These are phyloP conservation scores for Paramecium caudatum DNA, from an alignment of 73 alveolate genomes.

Conservation along the genomic window DNA sequence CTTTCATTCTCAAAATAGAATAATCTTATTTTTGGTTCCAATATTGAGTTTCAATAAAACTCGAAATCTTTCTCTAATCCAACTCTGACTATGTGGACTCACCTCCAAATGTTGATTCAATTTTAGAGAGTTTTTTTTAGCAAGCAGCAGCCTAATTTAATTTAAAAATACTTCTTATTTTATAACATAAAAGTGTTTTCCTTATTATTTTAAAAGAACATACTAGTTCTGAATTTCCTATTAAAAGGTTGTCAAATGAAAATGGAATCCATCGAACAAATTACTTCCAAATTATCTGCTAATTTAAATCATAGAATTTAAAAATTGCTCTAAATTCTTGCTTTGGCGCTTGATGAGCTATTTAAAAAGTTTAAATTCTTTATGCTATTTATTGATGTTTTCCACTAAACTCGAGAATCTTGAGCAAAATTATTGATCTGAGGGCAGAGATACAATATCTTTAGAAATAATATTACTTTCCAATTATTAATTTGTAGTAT, in stretches of 20 bases:
- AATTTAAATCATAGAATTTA: neutral
- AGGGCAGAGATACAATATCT: no score
- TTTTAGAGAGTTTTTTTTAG: neutral
- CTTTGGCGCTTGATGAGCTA: neutral
- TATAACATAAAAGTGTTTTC: neutral
- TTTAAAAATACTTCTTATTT: neutral
- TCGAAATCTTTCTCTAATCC: no score
- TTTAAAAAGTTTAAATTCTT: neutral
- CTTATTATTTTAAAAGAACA: neutral
- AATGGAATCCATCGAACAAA: constrained; percentile 35
- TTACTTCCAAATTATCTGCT: neutral
- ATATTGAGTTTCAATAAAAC: no score
- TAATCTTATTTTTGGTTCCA: neutral
- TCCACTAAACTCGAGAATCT: no score
- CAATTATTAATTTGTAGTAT: no score
- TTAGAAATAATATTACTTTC: no score
- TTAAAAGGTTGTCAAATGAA: neutral
- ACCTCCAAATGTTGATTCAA: neutral
- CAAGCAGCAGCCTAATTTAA: constrained; percentile 3
- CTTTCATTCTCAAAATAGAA: neutral
- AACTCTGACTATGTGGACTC: no score
- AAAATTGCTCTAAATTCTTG: neutral
- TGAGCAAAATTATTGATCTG: no score
- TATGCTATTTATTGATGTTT: neutral
- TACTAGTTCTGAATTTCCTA: neutral